Evolutionary conservation across 352 stramenopile genomes (phyloP), one percentile per base, ranked within the genome.

Genomic region (Hyaloperonospora arabidopsidis): DNA sequence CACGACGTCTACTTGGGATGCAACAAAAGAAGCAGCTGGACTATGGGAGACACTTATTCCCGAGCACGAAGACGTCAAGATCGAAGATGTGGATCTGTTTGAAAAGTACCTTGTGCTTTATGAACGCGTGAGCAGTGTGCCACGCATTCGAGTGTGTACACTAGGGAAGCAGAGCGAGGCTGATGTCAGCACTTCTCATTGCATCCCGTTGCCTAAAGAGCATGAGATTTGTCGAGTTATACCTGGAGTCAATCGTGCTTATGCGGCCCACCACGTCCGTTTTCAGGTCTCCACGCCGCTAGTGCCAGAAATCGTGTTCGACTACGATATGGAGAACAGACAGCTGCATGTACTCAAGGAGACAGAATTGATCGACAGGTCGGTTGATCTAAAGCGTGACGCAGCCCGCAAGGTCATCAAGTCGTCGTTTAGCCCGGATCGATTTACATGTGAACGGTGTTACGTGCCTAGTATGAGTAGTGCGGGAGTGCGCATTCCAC

Each of bases 51-150:
- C 67, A 14, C 64, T 87, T 34, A 41, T 92, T 12, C 66, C 77
- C 1, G 74, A 87, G 25, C 53, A 79, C 0, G 25, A 53, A 25
- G 70, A 84, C 25, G 81, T 89, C 13, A 93, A 95, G 54, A 88
- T 95, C 54, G 86, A 95, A 36, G 86, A 95, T 50, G 70, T 95
- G 10, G 86, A 95, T 57, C 49, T 95, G 18, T 91, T 91, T 44
- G 45, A 84, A n/a, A 56, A 87, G 6, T 84, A 79, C 39, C 49
- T 95, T 25, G 80, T 95, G 35, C 58, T 95, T 1, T 95, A 92
- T 23, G 85, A 93, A 62, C 83, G 84, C 11, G 70, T 79, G 11
- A 55, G 71, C 19, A 88, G 80, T 50, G 61, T 89, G 11, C 80
- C 78, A 13, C 78, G 76, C 17, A 87, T 91, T 51, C 83, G 79